A percentile compares a stretch with the other conserved stretches of the same genome.
Conservation (phyloP, 305 asterid species). For the Solanum chacoense region DNA sequence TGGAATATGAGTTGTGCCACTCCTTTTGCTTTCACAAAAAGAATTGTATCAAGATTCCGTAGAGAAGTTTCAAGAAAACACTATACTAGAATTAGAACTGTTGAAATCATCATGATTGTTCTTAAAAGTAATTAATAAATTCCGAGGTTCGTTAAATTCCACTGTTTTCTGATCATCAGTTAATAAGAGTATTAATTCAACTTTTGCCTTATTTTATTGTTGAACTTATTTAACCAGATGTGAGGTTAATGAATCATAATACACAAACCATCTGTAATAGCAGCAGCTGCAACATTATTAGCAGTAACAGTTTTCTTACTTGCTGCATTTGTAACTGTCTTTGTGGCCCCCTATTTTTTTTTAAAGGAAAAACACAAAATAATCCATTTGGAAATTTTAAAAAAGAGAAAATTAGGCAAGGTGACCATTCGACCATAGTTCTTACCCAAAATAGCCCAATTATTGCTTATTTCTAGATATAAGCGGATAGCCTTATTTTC, state of each 20-base stretch:
- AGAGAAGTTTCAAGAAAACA: neutral
- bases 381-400: neutral
- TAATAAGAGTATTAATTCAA: neutral
- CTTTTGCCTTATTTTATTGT: neutral
- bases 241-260: neutral
- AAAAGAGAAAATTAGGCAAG: neutral
- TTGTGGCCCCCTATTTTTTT: neutral
- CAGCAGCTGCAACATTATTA: neutral
- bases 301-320: neutral
- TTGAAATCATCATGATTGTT: slow-evolving; percentile 18
- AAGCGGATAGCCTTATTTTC: neutral
- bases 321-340: neutral
- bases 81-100: slow-evolving; percentile 12
- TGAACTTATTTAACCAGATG: neutral
- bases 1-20: slow-evolving; percentile 46
- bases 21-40: slow-evolving; percentile 40
- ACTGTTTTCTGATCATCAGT: neutral
- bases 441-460: neutral
- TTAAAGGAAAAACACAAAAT: neutral
- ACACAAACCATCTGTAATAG: neutral
- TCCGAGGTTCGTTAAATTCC: neutral
- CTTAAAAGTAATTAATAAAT: slow-evolving; percentile 17
- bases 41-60: slow-evolving; percentile 25
- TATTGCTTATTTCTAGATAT: neutral
- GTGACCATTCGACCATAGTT: neutral